A percentile compares a stretch with the other conserved stretches of the same genome.
phyloP scores from a whole-genome alignment of 2,329 filamentous ascomycete genomes.

The Fusarium graminum region DNA sequence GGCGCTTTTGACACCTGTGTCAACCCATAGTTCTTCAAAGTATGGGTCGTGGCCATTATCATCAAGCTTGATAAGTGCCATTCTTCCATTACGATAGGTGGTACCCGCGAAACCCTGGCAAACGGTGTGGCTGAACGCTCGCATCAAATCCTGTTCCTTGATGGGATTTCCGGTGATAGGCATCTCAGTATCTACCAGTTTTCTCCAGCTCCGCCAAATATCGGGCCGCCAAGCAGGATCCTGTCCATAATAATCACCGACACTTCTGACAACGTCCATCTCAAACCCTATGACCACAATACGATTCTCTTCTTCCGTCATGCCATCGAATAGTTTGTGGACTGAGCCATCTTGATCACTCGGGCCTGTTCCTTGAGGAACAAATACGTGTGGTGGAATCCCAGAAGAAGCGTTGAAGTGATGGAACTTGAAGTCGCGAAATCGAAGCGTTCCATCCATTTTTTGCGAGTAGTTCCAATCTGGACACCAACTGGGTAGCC shows the following conservation, averaged over 20 bases:
- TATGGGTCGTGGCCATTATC: not conserved
- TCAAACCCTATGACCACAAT: not conserved
- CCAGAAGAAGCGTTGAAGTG: not conserved
- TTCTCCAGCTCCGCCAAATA: not conserved
- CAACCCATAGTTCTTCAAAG: not conserved
- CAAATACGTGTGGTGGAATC: not conserved
- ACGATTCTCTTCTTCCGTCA: not conserved
- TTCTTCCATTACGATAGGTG: not conserved
- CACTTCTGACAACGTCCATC: not conserved
- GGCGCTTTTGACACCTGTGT: not conserved
- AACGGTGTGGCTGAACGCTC: not conserved
- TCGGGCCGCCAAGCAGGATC: not conserved
- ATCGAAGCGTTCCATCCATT: too few relatives aligned
- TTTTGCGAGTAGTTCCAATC: too few relatives aligned
- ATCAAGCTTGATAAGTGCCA: not conserved
- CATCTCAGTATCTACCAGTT: not conserved
- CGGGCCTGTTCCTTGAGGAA: not conserved
- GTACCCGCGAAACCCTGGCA: not conserved
- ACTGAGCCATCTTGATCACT: too few relatives aligned
- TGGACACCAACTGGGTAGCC: too few relatives aligned
- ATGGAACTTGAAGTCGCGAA: not conserved
- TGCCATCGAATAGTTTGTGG: not conserved
- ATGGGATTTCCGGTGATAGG: not conserved
- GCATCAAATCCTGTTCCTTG: not conserved
- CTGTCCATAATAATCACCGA: not conserved